Evolutionary conservation across 129 eudicot genomes (phyloP), one percentile per base, ranked within the genome.

Genomic region (Apium graveolens): DNA sequence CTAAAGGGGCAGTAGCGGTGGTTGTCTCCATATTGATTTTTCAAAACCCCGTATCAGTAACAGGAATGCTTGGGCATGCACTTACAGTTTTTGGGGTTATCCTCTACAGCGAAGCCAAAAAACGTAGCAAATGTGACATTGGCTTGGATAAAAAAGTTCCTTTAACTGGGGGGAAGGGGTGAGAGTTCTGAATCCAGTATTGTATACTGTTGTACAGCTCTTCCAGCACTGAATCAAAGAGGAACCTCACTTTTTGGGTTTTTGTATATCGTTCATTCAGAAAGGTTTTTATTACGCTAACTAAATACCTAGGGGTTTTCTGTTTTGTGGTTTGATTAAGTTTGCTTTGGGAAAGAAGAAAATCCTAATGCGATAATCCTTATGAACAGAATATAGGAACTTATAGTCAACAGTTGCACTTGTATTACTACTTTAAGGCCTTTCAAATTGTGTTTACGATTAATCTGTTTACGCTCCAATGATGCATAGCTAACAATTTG

Each of bases 61-160:
- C 90, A 32, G 98, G 98, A 76, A 93, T 93, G 92, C 85, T 88
- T 8, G 95, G 98, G 5, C 91, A 89, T 80, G 51, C 85, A 20
- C 79, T 93, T 31, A 87, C 98, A 0, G 95, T 87, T 42, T 73
- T 89, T 60, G 95, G 95, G 21, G 98, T 89, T 3, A 9, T 91
- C 75, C 92, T 91, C 75, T 93, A 91, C 75, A 89, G 91, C 65
- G 89, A 93, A 83, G 92, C 91, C 80, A 93, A 86, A 81, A 93
- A 87, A 82, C 90, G 90, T 41, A 82, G 86, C 76, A 90, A 87
- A 83, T 82, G 84, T 87, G 14, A 57, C 65, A 10, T n/a, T n/a
- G 66, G 14, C 66, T 57, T n/a, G 66, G 66, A n/a, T 5, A 7
- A n/a, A 24, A 24, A n/a, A 57, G 20, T 9, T 57, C 32, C 14